Percentiles rank a stretch among this genome's conserved stretches.
phyloP scores from a whole-genome alignment of 345 rosid genomes.

The Melaleuca quinquenervia region DNA sequence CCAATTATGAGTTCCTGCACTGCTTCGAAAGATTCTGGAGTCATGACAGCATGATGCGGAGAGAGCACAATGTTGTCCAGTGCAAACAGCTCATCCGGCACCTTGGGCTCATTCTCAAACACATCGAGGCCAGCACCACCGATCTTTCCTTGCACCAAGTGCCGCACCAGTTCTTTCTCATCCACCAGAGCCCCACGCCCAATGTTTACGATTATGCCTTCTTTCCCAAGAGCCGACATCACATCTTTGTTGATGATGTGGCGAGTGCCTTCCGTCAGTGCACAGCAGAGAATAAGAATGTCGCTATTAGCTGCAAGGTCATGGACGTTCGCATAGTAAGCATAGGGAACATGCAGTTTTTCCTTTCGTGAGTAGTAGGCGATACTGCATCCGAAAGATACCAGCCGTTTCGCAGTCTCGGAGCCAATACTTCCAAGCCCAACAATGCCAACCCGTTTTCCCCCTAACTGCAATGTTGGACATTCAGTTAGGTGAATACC shows the following conservation, averaged over 20 bases:
- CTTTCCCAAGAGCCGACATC: constrained; percentile 27
- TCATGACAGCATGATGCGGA: constrained; percentile 39
- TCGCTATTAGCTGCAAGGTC: constrained; percentile 37
- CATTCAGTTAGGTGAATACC: neutral
- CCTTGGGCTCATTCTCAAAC: constrained; percentile 64
- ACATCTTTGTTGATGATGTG: constrained; percentile 36
- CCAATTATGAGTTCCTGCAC: constrained; percentile 21
- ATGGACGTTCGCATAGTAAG: constrained; percentile 16
- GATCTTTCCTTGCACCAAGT: constrained; percentile 41
- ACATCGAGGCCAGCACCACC: constrained; percentile 82
- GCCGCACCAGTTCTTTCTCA: constrained; percentile 51
- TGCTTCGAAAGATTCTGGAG: constrained; percentile 35
- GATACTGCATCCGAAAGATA: constrained; percentile 29
- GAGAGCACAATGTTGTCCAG: constrained; percentile 68
- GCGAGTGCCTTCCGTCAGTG: constrained; percentile 27
- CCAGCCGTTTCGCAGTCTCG: constrained; percentile 26
- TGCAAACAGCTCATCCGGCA: constrained; percentile 33
- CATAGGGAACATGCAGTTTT: constrained; percentile 11
- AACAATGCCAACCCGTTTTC: constrained; percentile 35
- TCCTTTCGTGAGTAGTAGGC: constrained; percentile 25
- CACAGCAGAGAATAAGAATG: constrained; percentile 36
- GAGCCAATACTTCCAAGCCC: constrained; percentile 38
- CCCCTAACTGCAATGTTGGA: constrained; percentile 14
- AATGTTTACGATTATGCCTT: constrained; percentile 36
- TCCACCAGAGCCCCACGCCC: constrained; percentile 49